These are phyloP conservation scores for Yarrowia phangngaensis DNA, from an alignment of 805 yeast species.

Conservation along the genomic window DNA sequence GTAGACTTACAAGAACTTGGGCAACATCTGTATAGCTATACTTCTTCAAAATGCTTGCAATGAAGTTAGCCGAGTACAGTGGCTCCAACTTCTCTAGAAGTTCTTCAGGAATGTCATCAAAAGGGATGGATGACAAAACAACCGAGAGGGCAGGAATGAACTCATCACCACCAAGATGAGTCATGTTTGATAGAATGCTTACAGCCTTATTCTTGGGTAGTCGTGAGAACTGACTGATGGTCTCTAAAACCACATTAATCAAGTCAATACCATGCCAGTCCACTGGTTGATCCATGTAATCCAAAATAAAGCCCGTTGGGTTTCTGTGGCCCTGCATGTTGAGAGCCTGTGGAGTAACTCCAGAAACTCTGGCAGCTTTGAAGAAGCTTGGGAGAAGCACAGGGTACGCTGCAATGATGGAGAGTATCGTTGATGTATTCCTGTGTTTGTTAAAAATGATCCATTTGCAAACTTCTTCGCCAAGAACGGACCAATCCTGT, in stretches of 20 bases:
- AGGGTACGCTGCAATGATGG: neutral
- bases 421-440: neutral
- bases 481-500: constrained; percentile 2
- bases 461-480: constrained; percentile 18
- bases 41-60: constrained; percentile 3
- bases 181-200: constrained; percentile 1
- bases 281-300: constrained; percentile 5
- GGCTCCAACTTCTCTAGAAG: constrained; percentile 3
- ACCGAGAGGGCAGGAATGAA: constrained; percentile 22
- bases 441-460: constrained; percentile 1
- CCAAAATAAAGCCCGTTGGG: constrained; percentile 4
- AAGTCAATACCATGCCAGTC: constrained; percentile 18
- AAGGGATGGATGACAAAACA: constrained; percentile 9
- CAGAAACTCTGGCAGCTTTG: constrained; percentile 1
- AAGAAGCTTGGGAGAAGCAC: constrained; percentile 7
- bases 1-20: constrained; percentile 2
- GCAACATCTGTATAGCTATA: constrained; percentile 24
- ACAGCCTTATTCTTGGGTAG: constrained; percentile 3
- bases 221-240: constrained; percentile 4
- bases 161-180: constrained; percentile 25
- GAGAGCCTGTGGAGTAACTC: constrained; percentile 1
- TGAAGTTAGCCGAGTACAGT: constrained; percentile 2
- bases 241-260: constrained; percentile 5
- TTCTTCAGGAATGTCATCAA: constrained; percentile 12
- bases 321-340: constrained; percentile 6